Conservation (phyloP, 2,329 filamentous ascomycete genomes). For the Paecilomyces fulvus region DNA sequence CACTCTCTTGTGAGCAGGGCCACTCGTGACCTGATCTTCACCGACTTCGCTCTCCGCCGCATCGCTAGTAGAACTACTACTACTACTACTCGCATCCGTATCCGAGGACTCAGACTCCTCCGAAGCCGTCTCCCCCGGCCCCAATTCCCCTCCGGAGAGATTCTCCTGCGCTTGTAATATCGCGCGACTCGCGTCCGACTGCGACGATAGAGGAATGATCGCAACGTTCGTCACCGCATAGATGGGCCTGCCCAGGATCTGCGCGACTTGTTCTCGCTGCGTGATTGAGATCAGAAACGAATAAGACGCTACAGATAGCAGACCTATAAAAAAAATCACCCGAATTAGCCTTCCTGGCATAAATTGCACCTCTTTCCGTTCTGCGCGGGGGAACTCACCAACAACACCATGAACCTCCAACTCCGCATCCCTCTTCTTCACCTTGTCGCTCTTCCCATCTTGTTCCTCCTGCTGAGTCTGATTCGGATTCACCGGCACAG, state of each 20-base stretch:
- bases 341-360: slow-evolving; percentile 4
- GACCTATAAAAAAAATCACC: slow-evolving; percentile 45
- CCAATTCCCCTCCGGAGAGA: slow-evolving; percentile 31
- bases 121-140: slow-evolving; percentile 18
- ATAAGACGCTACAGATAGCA: slow-evolving; percentile 71
- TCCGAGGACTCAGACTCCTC: not conserved
- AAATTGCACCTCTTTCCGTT: too few species aligned
- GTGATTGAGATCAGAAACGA: slow-evolving; percentile 84
- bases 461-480: not conserved
- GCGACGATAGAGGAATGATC: slow-evolving; percentile 77
- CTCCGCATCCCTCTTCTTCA: slow-evolving; percentile 23
- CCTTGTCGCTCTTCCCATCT: slow-evolving; percentile 6
- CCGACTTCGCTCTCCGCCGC: not conserved
- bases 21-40: not conserved
- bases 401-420: slow-evolving; percentile 48
- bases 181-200: slow-evolving; percentile 62
- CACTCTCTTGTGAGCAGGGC: slow-evolving; percentile 14
- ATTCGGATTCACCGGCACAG: slow-evolving; percentile 26
- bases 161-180: slow-evolving; percentile 54
- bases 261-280: slow-evolving; percentile 77
- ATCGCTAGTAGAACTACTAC: not conserved
- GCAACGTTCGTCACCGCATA: slow-evolving; percentile 85
- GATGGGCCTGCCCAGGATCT: slow-evolving; percentile 70
- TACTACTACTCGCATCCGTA: not conserved
- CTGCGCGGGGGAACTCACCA: slow-evolving; percentile 34